These are phyloP conservation scores for Epicoccum nigrum DNA, from an alignment of 2,329 filamentous ascomycete species.

Conservation along the genomic window DNA sequence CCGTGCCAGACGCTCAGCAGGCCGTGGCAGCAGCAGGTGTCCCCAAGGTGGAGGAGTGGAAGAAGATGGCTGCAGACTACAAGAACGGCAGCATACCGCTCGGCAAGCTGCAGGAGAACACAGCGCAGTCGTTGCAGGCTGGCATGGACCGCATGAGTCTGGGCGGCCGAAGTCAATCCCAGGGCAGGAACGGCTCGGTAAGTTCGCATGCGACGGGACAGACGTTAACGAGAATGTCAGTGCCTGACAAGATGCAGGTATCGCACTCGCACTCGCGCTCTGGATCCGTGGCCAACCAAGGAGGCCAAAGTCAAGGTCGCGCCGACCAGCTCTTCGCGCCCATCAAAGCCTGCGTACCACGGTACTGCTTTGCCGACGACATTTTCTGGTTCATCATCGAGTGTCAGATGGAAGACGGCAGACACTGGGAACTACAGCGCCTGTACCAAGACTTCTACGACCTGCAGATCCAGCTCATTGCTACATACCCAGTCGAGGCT, in stretches of 20 bases:
- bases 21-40: conserved; percentile 89
- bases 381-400: conserved; percentile 99
- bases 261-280: conserved; percentile 46
- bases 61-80: conserved; percentile 98
- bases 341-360: conserved; percentile 81
- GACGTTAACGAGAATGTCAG: conserved; percentile 18
- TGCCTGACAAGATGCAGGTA: conserved; percentile 24
- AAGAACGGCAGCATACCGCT: conserved; percentile 98
- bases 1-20: conserved; percentile 80
- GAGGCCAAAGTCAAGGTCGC: conserved; percentile 50
- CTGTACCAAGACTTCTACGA: conserved; percentile 99
- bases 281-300: conserved; percentile 44
- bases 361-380: conserved; percentile 94
- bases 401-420: conserved; percentile 84
- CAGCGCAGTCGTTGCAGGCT: conserved; percentile 59
- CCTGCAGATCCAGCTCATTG: conserved; percentile 93
- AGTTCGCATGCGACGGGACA: conserved; percentile 19
- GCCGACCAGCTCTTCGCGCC: conserved; percentile 69
- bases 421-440: conserved; percentile 89
- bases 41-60: conserved; percentile 97
- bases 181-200: conserved; percentile 37
- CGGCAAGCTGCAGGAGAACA: conserved; percentile 76
- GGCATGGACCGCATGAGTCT: conserved; percentile 80
- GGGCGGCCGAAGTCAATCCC: conserved; percentile 48
- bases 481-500: conserved; percentile 88